Base-by-base conservation (phyloP, 768 basidiomycete genomes). In the Hypholoma fasciculare region DNA sequence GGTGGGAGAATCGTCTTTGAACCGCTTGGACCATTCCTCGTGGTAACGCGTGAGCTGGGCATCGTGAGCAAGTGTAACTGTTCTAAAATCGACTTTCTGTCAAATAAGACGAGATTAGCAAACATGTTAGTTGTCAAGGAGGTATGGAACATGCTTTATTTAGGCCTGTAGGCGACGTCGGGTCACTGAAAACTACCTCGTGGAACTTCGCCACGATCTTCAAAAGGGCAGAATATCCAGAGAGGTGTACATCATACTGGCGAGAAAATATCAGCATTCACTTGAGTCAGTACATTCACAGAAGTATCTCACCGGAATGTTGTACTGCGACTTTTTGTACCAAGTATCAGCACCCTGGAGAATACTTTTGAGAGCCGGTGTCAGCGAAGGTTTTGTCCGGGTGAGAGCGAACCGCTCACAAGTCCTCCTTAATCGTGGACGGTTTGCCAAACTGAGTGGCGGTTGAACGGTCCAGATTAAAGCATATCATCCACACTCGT, bases 361-460 rank as follows among this genome's bases (percentile, higher is more conserved):
- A 61, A 89, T 84, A 55, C 85, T 86, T 30, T 39, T 23, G 42
- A 20, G 13, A 27, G 38, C 14, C 8, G 37, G 26, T 23, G 26
- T 26, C 17, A 23, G 62, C 34, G 17, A 38, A 39, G 34, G 36
- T 8, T 26, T 43, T 13, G 54, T 12, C 19, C 47, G 52, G 39
- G 40, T 37, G 13, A 58, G 39, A 58, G 13, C 46, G 58, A 42
- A 19, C 46, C 48, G 76, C 85, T 53, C 63, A 87, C 86, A 82
- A 88, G 67, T 95, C 92, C 65, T 94, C 93, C 64, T 89, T 89
- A 67, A 96, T 88, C 8, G 92, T 93, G 12, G 87, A 88, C 2
- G 93, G 92, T 71, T 94, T 94, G 3, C 94, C 94, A 69, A 94
- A 92, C 69, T 94, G 89, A 2, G 90, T 94, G 2, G 92, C 88